Evolutionary conservation across 2,329 filamentous ascomycete species (phyloP).

Genomic region (Sarocladiaceae sp.): DNA sequence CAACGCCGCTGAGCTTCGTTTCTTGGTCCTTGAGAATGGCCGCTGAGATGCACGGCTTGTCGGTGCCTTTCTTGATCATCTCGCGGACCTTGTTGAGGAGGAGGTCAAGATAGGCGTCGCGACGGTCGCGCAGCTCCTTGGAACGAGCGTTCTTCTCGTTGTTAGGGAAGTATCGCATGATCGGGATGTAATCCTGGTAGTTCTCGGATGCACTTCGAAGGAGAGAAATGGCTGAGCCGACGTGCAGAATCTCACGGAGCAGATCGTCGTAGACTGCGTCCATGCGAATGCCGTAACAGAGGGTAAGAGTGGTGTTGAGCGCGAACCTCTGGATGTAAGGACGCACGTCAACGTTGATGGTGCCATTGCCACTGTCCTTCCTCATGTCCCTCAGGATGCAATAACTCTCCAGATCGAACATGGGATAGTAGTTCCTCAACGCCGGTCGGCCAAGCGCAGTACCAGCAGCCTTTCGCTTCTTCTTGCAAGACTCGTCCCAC

Average conservation of each 20-base stretch:
- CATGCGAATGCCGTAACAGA: conserved; percentile 53
- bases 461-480: conserved; percentile 47
- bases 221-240: conserved; percentile 46
- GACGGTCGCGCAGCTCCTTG: conserved; percentile 40
- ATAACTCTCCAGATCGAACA: conserved; percentile 50
- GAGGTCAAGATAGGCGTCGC: conserved; percentile 45
- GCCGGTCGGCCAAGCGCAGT: conserved; percentile 40
- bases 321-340: conserved; percentile 50
- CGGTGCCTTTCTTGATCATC: conserved; percentile 46
- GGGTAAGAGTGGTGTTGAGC: conserved; percentile 48
- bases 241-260: conserved; percentile 47
- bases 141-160: conserved; percentile 44
- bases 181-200: conserved; percentile 48
- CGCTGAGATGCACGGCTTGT: conserved; percentile 50
- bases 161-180: conserved; percentile 44
- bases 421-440: conserved; percentile 43
- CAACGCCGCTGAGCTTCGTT: conserved; percentile 46
- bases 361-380: conserved; percentile 36
- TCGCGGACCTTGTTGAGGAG: conserved; percentile 45
- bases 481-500: conserved; percentile 50
- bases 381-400: conserved; percentile 44
- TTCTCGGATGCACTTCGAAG: conserved; percentile 48
- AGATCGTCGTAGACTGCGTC: conserved; percentile 47
- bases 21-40: conserved; percentile 51
- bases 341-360: conserved; percentile 38